Conservation (phyloP, 2,329 filamentous ascomycete species). For the Paraphaeosphaeria sporulosa region DNA sequence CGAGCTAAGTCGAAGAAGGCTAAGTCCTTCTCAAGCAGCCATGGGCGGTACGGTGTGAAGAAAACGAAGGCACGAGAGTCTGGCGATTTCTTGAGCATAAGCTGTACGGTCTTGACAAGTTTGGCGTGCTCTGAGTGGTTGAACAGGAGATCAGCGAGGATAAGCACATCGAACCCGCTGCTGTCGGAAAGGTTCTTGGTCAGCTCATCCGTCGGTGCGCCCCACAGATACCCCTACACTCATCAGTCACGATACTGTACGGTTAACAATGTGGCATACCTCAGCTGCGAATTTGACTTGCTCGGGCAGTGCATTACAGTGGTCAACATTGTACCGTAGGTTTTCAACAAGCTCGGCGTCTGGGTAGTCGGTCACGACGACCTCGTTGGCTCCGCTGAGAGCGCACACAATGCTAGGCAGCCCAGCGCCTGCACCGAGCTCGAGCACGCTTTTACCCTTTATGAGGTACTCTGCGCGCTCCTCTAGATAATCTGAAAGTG, state of each 20-base stretch:
- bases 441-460: constrained; percentile 75
- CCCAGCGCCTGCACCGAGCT: constrained; percentile 88
- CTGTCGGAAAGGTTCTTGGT: constrained; percentile 62
- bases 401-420: constrained; percentile 82
- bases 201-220: constrained; percentile 67
- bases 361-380: constrained; percentile 88
- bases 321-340: constrained; percentile 76
- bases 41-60: constrained; percentile 93
- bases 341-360: constrained; percentile 84
- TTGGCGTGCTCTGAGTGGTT: constrained; percentile 87
- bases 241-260: constrained; percentile 18
- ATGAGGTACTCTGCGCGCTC: constrained; percentile 67
- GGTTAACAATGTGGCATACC: constrained; percentile 26
- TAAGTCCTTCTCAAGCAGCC: constrained; percentile 85
- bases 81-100: constrained; percentile 66
- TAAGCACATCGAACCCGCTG: constrained; percentile 76
- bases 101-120: constrained; percentile 74
- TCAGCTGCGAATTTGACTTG: constrained; percentile 50
- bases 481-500: constrained; percentile 81
- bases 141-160: constrained; percentile 90
- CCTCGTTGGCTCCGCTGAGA: constrained; percentile 68
- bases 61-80: constrained; percentile 80
- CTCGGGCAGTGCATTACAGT: constrained; percentile 55
- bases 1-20: constrained; percentile 83
- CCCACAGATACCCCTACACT: constrained; percentile 81